Evolutionary conservation across 306 rosid species (phyloP).

Genomic region (Casuarina equisetifolia): DNA sequence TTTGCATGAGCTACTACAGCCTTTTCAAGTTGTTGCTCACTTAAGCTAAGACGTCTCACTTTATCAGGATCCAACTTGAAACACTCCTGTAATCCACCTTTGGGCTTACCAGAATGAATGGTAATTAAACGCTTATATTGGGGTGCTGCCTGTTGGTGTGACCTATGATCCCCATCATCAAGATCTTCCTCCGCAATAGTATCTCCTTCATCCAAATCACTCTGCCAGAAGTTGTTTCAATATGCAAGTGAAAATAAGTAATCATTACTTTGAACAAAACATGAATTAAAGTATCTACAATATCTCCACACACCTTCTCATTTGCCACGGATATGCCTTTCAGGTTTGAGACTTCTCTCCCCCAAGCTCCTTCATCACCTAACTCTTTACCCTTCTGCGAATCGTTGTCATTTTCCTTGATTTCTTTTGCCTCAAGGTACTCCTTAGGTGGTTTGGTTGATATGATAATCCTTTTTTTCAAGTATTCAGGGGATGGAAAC

Average conservation of each 20-base stretch:
- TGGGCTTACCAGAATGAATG: constrained; percentile 96
- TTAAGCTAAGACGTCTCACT: constrained; percentile 89
- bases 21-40: constrained; percentile 93
- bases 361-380: constrained; percentile 82
- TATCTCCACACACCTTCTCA: constrained; percentile 58
- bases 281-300: constrained; percentile 13
- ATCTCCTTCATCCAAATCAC: constrained; percentile 43
- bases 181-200: constrained; percentile 48
- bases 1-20: constrained; percentile 59
- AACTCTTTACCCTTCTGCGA: constrained; percentile 41
- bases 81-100: constrained; percentile 79
- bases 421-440: constrained; percentile 73
- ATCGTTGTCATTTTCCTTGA: constrained; percentile 48
- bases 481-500: constrained; percentile 89
- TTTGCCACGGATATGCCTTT: constrained; percentile 39
- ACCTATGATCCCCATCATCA: constrained; percentile 44
- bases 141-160: constrained; percentile 56
- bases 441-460: constrained; percentile 99
- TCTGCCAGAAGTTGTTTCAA: constrained; percentile 37
- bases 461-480: constrained; percentile 75
- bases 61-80: constrained; percentile 84
- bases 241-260: constrained; percentile 13
- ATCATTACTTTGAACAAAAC: constrained; percentile 14
- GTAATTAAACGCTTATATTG: constrained; percentile 79
- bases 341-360: constrained; percentile 63